Conservation (phyloP, 257 asterid genomes). For the Nyctanthes arbortristis region DNA sequence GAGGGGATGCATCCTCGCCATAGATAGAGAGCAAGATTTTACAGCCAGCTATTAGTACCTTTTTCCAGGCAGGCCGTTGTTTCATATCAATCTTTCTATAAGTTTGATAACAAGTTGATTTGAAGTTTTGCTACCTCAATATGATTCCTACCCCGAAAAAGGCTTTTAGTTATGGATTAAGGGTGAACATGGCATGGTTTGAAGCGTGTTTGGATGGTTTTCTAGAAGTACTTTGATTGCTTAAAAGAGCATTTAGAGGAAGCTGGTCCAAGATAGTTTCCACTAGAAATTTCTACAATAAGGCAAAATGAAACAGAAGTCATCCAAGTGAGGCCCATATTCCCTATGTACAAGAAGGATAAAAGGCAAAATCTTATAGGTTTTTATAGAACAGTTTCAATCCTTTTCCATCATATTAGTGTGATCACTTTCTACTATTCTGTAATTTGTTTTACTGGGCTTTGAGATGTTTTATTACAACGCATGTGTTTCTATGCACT, state of each 20-base stretch:
- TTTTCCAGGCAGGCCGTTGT: neutral
- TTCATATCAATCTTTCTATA: neutral
- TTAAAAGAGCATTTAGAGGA: too few species aligned
- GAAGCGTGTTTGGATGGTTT: too few species aligned
- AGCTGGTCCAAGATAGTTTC: too few species aligned
- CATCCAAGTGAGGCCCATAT: too few species aligned
- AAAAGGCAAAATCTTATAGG: neutral
- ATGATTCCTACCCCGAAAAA: neutral
- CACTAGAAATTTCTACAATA: too few species aligned
- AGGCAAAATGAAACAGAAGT: too few species aligned
- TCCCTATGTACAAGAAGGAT: neutral
- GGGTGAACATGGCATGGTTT: too few species aligned
- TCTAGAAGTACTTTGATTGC: too few species aligned
- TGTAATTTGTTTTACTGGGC: neutral
- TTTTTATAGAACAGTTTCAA: neutral
- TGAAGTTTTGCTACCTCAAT: too few species aligned
- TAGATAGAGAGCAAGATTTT: neutral
- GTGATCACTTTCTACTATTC: constrained; percentile 6
- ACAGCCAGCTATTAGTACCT: neutral
- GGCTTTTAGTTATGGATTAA: neutral
- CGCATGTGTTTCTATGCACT: neutral
- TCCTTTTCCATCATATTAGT: neutral
- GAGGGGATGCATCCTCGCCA: neutral
- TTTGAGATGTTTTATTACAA: neutral
- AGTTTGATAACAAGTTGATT: too few species aligned